Conservation (phyloP, 78 protist species). For the slime mould (Dictyostelium discoideum) region DNA sequence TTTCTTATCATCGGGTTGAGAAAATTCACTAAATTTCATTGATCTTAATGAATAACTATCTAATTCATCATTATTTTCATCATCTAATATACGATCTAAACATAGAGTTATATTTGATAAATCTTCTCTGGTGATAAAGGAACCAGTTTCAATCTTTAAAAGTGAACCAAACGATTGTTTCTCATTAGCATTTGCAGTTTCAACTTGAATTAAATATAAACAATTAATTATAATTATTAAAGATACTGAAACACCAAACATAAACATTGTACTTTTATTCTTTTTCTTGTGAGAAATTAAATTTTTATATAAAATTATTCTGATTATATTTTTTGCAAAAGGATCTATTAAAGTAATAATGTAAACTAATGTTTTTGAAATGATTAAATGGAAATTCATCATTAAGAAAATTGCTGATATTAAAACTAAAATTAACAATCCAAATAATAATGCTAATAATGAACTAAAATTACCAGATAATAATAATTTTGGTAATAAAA, state of each 20-base stretch:
- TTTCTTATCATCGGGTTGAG: background rate
- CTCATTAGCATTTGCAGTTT: background rate
- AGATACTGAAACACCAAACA: slow-evolving; percentile 89
- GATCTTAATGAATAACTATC: background rate
- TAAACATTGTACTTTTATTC: slow-evolving; percentile 94
- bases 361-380: slow-evolving; percentile 55
- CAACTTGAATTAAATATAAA: slow-evolving; percentile 36
- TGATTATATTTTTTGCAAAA: slow-evolving; percentile 25
- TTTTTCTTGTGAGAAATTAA: slow-evolving; percentile 91
- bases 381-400: slow-evolving; percentile 77
- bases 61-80: background rate
- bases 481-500: slow-evolving; percentile 88
- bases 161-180: background rate
- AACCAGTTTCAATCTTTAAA: background rate
- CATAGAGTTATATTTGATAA: background rate
- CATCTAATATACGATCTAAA: background rate
- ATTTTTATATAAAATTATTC: slow-evolving; percentile 86
- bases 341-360: slow-evolving; percentile 88
- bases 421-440: slow-evolving; percentile 85
- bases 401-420: slow-evolving; percentile 85
- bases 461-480: slow-evolving; percentile 83
- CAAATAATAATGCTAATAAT: slow-evolving; percentile 89
- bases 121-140: background rate
- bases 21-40: background rate
- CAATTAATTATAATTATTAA: slow-evolving; percentile 92